These are phyloP conservation scores for Plectosphaerella plurivora DNA, from an alignment of 2,329 filamentous ascomycete species.

Conservation along the genomic window DNA sequence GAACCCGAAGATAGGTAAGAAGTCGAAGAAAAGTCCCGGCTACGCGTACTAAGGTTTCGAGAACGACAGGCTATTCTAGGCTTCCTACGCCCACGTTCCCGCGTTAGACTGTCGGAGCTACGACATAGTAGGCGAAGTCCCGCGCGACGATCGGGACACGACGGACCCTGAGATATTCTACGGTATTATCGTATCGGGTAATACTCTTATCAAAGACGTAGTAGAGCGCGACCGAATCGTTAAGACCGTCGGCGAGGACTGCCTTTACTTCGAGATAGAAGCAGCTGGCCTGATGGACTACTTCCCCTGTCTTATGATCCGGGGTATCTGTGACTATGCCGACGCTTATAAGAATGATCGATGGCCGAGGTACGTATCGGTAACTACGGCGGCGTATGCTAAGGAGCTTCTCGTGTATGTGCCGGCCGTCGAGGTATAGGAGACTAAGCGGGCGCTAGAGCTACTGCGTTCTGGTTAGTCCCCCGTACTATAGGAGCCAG, in stretches of 20 bases:
- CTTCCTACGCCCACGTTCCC: constrained; percentile 4
- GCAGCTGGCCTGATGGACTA: constrained; percentile 9
- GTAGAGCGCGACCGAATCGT: constrained; percentile 7
- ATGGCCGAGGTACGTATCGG: constrained; percentile 18
- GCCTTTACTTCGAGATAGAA: constrained; percentile 9
- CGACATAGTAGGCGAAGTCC: background rate
- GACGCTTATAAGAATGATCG: constrained; percentile 20
- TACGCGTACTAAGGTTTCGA: constrained; percentile 2
- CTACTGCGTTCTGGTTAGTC: background rate
- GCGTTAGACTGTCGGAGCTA: constrained; percentile 7
- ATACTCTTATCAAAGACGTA: constrained; percentile 12
- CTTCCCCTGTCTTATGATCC: constrained; percentile 17
- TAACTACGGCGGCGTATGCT: constrained; percentile 15
- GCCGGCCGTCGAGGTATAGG: background rate
- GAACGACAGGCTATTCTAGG: constrained; percentile 8
- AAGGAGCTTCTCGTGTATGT: constrained; percentile 8
- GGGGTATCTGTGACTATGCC: constrained; percentile 25
- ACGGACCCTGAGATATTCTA: constrained; percentile 13
- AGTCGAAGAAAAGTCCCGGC: background rate
- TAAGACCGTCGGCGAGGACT: background rate
- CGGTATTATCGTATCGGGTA: constrained; percentile 18
- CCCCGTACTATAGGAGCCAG: too few relatives aligned
- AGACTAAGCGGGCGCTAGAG: background rate
- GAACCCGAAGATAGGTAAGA: constrained; percentile 5
- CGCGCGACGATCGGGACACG: background rate